Evolutionary conservation across 1,284 basidiomycete species (phyloP), one percentile per base, ranked within the genome.

Genomic region (Serendipita sp.): DNA sequence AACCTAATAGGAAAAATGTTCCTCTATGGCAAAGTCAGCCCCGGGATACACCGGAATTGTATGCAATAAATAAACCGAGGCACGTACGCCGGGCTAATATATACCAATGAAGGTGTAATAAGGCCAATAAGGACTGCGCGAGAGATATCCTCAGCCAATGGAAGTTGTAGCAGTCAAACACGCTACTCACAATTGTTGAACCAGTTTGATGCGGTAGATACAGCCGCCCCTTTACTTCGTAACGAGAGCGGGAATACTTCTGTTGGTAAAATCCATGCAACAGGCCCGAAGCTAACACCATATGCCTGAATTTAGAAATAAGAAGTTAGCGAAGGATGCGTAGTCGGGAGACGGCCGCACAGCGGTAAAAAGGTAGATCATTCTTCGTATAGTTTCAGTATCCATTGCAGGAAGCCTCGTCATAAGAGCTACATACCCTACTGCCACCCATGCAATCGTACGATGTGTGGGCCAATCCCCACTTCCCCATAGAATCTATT

Each of bases 181-280:
- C 62, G 35, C 10, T 58, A 75, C 79, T 29, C 67, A 86, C 87
- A 90, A 66, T 88, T 90, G 70, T 88, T 89, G 44, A 82, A 68
- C 88, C 89, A 91, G 71, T 89, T 90, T 44, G 87, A 89, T 2
- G 88, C 84, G 1, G 89, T 91, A n/a, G 88, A 84, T 22, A 94
- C 70, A 26, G 88, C 82, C 3, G 92, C 89, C 65, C 91, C 92
- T 71, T 85, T 85, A 66, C 89, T 85, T 69, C 91, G 79, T 72
- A 93, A 29, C 5, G 88, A 87, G n/a, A 91, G 76, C 3, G 92
- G 87, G 73, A 93, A 93, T 26, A 94, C 85, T 73, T 91, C 89
- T 66, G 81, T 83, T 0, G 87, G 84, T 1, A 91, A 77, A 1
- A 91, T 82, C 89, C 91, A 94, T 10, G 85, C 88, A 67, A 91